These are phyloP conservation scores for Diutina siamensis DNA, from an alignment of 1,139 yeast genomes.

Conservation along the genomic window DNA sequence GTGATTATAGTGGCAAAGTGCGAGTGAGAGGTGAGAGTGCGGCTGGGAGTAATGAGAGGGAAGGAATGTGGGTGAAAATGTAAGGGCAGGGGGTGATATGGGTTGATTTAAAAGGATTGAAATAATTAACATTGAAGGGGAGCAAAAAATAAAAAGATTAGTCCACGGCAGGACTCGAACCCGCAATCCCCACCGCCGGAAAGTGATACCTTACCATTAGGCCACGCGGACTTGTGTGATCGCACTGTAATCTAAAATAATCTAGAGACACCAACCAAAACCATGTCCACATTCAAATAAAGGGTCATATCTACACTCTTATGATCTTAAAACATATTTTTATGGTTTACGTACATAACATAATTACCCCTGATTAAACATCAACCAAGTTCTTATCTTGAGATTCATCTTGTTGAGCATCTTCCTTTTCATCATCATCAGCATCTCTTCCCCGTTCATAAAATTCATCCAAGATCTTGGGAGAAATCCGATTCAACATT, in stretches of 20 bases:
- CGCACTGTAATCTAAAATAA: neutral
- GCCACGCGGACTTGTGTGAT: constrained; percentile 3
- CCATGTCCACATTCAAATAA: too few relatives aligned
- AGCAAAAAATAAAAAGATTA: neutral
- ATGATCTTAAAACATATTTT: too few relatives aligned
- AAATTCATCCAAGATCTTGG: constrained; percentile 89
- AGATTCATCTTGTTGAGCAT: constrained; percentile 11
- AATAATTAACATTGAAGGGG: too few relatives aligned
- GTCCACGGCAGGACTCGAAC: constrained; percentile 6
- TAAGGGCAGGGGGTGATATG: too few relatives aligned
- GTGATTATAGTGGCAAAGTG: neutral
- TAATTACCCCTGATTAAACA: too few relatives aligned
- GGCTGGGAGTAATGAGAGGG: too few relatives aligned
- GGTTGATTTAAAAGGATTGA: too few relatives aligned
- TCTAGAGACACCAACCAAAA: neutral
- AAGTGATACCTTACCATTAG: constrained; percentile 6
- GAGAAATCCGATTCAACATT: constrained; percentile 94
- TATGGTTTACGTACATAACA: too few relatives aligned
- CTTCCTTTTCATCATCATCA: constrained; percentile 45
- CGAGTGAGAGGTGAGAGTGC: too few relatives aligned
- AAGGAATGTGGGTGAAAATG: too few relatives aligned
- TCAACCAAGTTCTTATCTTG: constrained; percentile 3
- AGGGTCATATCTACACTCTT: too few relatives aligned
- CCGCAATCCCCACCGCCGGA: constrained; percentile 6
- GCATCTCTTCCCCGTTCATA: constrained; percentile 74